Evolutionary conservation across 2,329 filamentous ascomycete species (phyloP).

Genomic region (Cyphellophora attinorum): DNA sequence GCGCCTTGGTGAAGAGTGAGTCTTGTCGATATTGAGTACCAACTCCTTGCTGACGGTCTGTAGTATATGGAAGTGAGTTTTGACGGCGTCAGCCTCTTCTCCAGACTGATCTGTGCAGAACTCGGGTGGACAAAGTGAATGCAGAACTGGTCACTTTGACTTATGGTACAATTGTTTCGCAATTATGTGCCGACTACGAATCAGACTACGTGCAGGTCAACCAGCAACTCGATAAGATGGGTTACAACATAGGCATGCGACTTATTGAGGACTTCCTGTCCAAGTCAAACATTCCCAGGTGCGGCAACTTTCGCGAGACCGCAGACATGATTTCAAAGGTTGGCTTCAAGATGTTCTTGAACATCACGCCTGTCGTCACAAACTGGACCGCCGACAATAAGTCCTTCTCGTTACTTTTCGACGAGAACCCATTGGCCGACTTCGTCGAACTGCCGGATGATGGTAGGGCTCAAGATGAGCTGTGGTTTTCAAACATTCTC

Average conservation of each 20-base stretch:
- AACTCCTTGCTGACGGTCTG: conserved; percentile 18
- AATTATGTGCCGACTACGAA: conserved; percentile 94
- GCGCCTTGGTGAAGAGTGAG: conserved; percentile 67
- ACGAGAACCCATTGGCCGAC: conserved; percentile 93
- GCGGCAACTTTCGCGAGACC: conserved; percentile 87
- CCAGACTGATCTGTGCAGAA: too few relatives aligned
- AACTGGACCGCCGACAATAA: conserved; percentile 97
- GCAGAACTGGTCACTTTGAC: conserved; percentile 94
- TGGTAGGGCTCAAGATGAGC: conserved; percentile 84
- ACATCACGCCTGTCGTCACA: conserved; percentile 84
- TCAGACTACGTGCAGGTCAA: conserved; percentile 92
- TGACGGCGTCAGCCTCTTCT: too few relatives aligned
- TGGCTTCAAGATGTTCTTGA: conserved; percentile 98
- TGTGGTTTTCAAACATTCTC: conserved; percentile 97
- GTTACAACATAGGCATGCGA: conserved; percentile 93
- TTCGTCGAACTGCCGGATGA: conserved; percentile 97
- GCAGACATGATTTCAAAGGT: conserved; percentile 64
- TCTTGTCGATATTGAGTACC: conserved; percentile 11
- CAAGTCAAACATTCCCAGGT: conserved; percentile 83
- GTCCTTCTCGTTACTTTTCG: conserved; percentile 90
- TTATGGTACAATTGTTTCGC: conserved; percentile 93
- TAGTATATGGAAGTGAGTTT: conserved; percentile 83
- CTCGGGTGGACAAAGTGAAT: conserved; percentile 93
- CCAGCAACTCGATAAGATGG: conserved; percentile 97
- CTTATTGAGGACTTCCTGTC: conserved; percentile 96